Evolutionary conservation across 2,329 filamentous ascomycete species (phyloP), one percentile per base, ranked within the genome.

Genomic region (Ophiostoma triangulosporum): DNA sequence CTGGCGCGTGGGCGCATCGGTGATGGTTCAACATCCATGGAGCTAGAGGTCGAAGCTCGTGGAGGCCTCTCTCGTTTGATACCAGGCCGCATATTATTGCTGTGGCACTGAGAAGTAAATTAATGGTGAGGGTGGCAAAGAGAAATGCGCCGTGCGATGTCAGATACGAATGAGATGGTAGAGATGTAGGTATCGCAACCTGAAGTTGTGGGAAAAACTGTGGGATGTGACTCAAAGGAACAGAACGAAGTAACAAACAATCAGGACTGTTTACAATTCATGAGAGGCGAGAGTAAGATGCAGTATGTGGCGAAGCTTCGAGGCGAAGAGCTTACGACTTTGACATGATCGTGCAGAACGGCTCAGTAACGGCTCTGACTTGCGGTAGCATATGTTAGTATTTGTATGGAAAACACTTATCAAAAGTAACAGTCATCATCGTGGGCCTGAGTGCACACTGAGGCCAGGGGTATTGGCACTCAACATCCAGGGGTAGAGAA

Each of bases 301-400:
- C 20, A 29, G 43, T 46, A 26, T 29, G 29, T 46, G 43, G 14
- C 6, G 43, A 46, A 46, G 26, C 7, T 29, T 4, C 8, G 35
- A n/a, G 15, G 40, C 48, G 40, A 48, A 52, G n/a, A 27, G 24
- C 15, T 31, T 35, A 48, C 31, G 43, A 27, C 22, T 27, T 32
- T 35, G 27, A 33, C 31, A 38, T 46, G 52, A 54, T 40, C 46
- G 51, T 24, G 53, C 31, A n/a, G 24, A 15, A 17, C 32, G 32
- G 33, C 54, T 48, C 54, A 24, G 51, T 8, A 24, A 17, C 45
- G 45, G 31, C 54, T 43, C 54, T 4, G 46, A 20, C 20, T 4
- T 6, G 22, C 12, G 46, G 20, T 56, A 56, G 36, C 14, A 12
- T 12, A 27, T 52, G 54, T 56, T 56, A 55, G 33, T n/a, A 31